Percentiles rank a stretch among this genome's conserved stretches.
phyloP scores from a whole-genome alignment of 176 grass and related monocot genomes.

The Microstegium vimineum region DNA sequence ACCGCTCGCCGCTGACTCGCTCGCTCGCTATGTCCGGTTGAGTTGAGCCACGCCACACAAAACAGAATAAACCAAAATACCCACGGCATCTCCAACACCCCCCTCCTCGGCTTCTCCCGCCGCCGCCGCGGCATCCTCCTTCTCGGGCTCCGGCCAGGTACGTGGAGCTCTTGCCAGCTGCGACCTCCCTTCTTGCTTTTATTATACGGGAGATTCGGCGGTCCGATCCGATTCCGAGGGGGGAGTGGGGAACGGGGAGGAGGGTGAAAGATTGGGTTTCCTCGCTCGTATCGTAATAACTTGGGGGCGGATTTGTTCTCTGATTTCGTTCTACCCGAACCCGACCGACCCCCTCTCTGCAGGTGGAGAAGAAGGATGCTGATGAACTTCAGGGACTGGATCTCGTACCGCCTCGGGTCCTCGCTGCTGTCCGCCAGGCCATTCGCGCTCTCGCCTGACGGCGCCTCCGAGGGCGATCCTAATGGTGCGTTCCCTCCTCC shows the following conservation, averaged over 20 bases:
- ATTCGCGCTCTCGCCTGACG: constrained; percentile 41
- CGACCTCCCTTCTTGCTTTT: neutral
- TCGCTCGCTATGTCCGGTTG: too few species aligned
- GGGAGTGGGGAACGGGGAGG: neutral
- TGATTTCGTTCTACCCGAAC: neutral
- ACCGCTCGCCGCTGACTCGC: too few species aligned
- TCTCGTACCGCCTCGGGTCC: constrained; percentile 50
- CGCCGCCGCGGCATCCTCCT: neutral
- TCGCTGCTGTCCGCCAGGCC: constrained; percentile 54
- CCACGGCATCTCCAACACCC: too few species aligned
- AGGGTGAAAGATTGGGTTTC: neutral
- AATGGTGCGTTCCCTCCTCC: neutral
- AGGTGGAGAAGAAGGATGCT: constrained; percentile 7
- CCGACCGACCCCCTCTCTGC: neutral
- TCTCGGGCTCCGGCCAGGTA: constrained; percentile 13
- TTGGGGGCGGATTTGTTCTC: constrained; percentile 6
- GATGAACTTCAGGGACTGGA: constrained; percentile 70
- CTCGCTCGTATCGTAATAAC: too few species aligned
- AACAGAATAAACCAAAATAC: neutral
- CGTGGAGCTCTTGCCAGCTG: neutral
- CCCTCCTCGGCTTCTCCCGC: neutral
- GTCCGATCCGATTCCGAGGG: neutral
- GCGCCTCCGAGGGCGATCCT: neutral
- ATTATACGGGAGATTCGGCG: neutral
- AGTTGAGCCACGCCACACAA: neutral